Base-by-base conservation (phyloP, 2,329 filamentous ascomycete genomes). In the Colletotrichum abscissum region DNA sequence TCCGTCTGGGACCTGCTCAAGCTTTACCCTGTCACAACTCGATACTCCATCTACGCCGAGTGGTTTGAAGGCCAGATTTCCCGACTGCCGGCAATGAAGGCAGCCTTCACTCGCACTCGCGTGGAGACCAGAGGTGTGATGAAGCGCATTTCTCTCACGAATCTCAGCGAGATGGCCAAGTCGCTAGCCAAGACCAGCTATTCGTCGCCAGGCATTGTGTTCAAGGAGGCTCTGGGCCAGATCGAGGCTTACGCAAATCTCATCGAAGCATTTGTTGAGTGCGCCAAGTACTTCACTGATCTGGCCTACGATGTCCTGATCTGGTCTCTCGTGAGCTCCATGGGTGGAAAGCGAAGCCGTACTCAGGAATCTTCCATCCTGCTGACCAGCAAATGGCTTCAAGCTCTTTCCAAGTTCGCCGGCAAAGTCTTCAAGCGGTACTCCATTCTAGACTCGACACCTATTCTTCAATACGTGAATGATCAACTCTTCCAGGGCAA, bases 241-340 rank as follows among this genome's bases (percentile, higher is more conserved):
- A 94, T 98, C 72, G 95, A 99, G 82, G 92, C 93, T 0, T 99
- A 99, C 81, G 94, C 93, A 80, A 99, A 98, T 80, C 89, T 99
- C 74, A 98, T 98, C 69, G 94, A 98, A 74, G 94, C 95, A 5
- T 94, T 99, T 74, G 95, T 98, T 16, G 95, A 98, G 80, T 98
- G 95, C 79, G 95, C 94, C 52, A 93, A 94, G 78, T 98, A 98
- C 81, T 98, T 98, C 77, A 98, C 96, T 1, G 92, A 94, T 67
- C 86, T 99, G 49, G 96, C 94, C 0, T 98, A 98, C 80, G 97
- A 99, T 81, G 94, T 98, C 38, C 87, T 99, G 57, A 94, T 95
- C 4, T 99, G 96, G 95, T 94, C 95, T 24, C 86, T 99, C 57
- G 91, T 99, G 83, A 97, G 92, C 79, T 91, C 91, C 1, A 84